These are phyloP conservation scores for Murraya paniculata DNA, from an alignment of 345 rosid genomes.

Conservation along the genomic window DNA sequence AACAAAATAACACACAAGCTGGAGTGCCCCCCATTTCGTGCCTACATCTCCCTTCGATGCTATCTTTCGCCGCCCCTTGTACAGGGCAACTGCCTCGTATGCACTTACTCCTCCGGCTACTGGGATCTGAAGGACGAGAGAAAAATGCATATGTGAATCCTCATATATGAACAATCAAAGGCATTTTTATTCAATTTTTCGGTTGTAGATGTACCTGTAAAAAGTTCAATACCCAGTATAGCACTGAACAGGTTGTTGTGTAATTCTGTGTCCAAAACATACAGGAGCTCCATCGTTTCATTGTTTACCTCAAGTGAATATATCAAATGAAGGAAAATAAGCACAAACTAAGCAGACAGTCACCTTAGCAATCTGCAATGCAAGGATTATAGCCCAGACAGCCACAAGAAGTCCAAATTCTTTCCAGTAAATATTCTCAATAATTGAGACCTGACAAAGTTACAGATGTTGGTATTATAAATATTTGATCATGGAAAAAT, in stretches of 20 bases:
- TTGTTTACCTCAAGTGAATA: background rate
- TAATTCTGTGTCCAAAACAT: slow-evolving; percentile 27
- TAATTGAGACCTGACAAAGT: slow-evolving; percentile 37
- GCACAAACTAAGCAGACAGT: slow-evolving; percentile 15
- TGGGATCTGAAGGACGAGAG: slow-evolving; percentile 30
- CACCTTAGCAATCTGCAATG: slow-evolving; percentile 45
- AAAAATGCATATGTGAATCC: background rate
- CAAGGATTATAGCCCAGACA: slow-evolving; percentile 45
- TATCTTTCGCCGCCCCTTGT: slow-evolving; percentile 38
- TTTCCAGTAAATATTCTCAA: slow-evolving; percentile 41
- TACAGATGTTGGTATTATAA: background rate
- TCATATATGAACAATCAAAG: background rate
- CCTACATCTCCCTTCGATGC: slow-evolving; percentile 35
- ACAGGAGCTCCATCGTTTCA: slow-evolving; percentile 7
- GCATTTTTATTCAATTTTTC: background rate
- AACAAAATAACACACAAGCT: slow-evolving; percentile 23
- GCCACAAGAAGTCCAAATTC: slow-evolving; percentile 41
- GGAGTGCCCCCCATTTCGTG: slow-evolving; percentile 21
- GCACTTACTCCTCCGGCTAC: slow-evolving; percentile 33
- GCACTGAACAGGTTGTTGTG: slow-evolving; percentile 34
- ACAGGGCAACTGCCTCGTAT: slow-evolving; percentile 36
- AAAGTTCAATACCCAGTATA: slow-evolving; percentile 36
- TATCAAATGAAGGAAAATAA: background rate
- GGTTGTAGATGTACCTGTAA: slow-evolving; percentile 28
- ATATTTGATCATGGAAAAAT: background rate